phyloP scores from a whole-genome alignment of 495 filamentous ascomycete species.

The Trichoderma orchidacearum region DNA sequence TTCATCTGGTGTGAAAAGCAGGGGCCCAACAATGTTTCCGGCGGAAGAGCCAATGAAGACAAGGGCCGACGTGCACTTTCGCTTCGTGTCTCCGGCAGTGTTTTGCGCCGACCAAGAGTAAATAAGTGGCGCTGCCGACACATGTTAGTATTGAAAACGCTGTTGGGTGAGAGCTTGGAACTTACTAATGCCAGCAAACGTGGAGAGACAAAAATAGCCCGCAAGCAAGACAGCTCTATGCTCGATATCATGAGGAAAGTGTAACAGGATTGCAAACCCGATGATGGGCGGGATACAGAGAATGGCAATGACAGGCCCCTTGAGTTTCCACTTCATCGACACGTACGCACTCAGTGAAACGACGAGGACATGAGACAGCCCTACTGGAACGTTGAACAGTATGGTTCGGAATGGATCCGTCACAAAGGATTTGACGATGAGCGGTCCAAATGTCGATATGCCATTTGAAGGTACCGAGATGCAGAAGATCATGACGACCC shows the following conservation, averaged over 20 bases:
- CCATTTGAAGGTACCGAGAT: conserved; percentile 40
- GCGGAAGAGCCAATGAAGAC: conserved; percentile 48
- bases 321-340: conserved; percentile 33
- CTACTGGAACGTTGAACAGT: conserved; percentile 53
- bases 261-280: conserved; percentile 37
- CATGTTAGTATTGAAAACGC: background rate
- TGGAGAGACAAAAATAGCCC: conserved; percentile 18
- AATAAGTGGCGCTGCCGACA: conserved; percentile 36
- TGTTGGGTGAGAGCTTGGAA: background rate
- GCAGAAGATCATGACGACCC: conserved; percentile 30
- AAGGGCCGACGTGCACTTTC: conserved; percentile 48
- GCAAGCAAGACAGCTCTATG: conserved; percentile 26
- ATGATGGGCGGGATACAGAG: conserved; percentile 42
- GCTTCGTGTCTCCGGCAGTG: conserved; percentile 54
- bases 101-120: conserved; percentile 55
- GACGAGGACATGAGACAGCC: conserved; percentile 31
- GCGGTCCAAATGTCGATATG: conserved; percentile 48
- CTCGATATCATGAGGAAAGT: conserved; percentile 35
- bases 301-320: conserved; percentile 41
- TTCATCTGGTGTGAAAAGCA: conserved; percentile 45
- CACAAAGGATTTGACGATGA: conserved; percentile 49
- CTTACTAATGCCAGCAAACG: conserved; percentile 7
- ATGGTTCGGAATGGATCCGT: conserved; percentile 46
- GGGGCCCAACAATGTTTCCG: conserved; percentile 47
- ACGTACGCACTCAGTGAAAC: conserved; percentile 32